phyloP scores from a whole-genome alignment of 345 rosid species.

The Melaleuca alternifolia region DNA sequence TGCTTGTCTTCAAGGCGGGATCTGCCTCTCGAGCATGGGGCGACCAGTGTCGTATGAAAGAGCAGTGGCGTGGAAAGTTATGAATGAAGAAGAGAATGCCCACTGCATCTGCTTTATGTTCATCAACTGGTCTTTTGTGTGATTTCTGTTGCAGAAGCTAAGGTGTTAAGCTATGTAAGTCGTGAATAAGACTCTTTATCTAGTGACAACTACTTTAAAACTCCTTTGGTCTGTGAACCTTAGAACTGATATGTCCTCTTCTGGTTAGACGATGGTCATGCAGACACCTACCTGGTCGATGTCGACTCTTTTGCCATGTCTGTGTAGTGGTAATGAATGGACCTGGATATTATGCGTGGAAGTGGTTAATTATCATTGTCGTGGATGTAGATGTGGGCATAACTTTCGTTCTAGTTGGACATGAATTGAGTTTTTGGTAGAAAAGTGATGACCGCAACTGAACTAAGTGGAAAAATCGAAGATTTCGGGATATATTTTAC shows the following conservation, averaged over 20 bases:
- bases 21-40: constrained; percentile 98
- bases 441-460: not conserved
- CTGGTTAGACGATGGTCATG: not conserved
- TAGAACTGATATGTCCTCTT: not conserved
- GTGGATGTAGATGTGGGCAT: not conserved
- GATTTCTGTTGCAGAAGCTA: constrained; percentile 8
- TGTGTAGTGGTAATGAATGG: not conserved
- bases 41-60: constrained; percentile 92
- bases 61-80: constrained; percentile 98
- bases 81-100: constrained; percentile 88
- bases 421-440: not conserved
- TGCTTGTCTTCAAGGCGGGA: constrained; percentile 82
- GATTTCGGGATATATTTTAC: not conserved
- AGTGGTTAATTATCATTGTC: not conserved
- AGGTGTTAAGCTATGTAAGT: not conserved
- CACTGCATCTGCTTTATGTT: constrained; percentile 98
- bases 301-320: not conserved
- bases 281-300: not conserved
- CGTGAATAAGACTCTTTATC: not conserved
- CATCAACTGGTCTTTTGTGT: constrained; percentile 95
- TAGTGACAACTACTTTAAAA: not conserved
- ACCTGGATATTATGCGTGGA: not conserved
- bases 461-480: not conserved
- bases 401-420: not conserved
- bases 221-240: not conserved